Percentiles rank a stretch among this genome's conserved stretches.
Evolutionary conservation across 2,329 filamentous ascomycete genomes (phyloP).

Genomic region (Alternaria hordeiaustralica): DNA sequence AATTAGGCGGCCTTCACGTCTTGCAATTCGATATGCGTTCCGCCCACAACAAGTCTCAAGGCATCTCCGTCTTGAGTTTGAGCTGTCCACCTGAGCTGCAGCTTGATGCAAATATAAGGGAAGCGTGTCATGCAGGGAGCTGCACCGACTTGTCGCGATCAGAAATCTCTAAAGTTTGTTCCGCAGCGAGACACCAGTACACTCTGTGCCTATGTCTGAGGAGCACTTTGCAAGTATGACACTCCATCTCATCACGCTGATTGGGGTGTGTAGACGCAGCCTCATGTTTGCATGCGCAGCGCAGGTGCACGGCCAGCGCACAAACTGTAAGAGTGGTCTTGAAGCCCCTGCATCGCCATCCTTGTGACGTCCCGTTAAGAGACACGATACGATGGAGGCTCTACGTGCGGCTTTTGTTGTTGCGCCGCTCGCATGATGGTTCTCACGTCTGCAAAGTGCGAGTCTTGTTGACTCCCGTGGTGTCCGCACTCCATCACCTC

Average conservation of each 20-base stretch:
- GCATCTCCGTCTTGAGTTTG: background rate
- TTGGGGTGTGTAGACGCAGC: background rate
- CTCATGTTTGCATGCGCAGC: background rate
- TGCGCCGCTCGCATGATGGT: background rate
- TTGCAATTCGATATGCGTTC: background rate
- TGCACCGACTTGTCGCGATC: background rate
- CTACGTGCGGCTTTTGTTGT: background rate
- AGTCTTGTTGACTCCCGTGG: constrained; percentile 3
- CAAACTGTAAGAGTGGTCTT: background rate
- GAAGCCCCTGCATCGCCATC: background rate
- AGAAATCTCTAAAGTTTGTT: background rate
- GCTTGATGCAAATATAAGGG: background rate
- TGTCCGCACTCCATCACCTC: background rate
- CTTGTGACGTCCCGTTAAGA: background rate
- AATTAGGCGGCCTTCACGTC: background rate
- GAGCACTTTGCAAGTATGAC: background rate
- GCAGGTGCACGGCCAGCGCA: background rate
- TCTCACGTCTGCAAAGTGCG: background rate
- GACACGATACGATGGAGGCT: background rate
- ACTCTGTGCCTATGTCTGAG: background rate
- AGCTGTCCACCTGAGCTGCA: background rate
- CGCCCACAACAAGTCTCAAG: background rate
- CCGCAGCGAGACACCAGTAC: background rate
- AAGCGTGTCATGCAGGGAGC: background rate
- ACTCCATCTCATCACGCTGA: background rate